These are phyloP conservation scores for Aureobasidium sp. DNA, from an alignment of 2,329 filamentous ascomycete genomes.

Conservation along the genomic window DNA sequence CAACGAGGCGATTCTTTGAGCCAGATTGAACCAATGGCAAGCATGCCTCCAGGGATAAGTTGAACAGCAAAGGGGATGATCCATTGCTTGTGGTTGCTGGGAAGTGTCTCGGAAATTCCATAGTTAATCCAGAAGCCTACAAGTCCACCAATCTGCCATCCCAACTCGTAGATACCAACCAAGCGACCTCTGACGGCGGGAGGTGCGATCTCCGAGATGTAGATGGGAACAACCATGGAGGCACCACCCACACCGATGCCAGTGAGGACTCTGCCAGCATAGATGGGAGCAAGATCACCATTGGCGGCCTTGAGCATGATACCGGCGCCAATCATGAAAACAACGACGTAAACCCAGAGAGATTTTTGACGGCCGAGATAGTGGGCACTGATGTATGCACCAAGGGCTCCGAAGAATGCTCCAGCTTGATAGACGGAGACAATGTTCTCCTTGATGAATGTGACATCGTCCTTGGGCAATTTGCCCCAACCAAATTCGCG, in stretches of 20 bases:
- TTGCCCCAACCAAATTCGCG: slow-evolving; percentile 70
- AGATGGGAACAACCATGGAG: slow-evolving; percentile 65
- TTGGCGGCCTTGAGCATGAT: slow-evolving; percentile 69
- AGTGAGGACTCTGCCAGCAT: slow-evolving; percentile 63
- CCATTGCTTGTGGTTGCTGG: slow-evolving; percentile 50
- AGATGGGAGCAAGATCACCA: slow-evolving; percentile 68
- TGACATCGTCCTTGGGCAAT: slow-evolving; percentile 51
- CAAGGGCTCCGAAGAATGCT: slow-evolving; percentile 83
- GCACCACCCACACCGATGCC: slow-evolving; percentile 64
- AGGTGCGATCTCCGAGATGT: slow-evolving; percentile 65
- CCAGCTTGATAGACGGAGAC: slow-evolving; percentile 87
- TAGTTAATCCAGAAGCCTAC: slow-evolving; percentile 60
- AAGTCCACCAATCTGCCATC: slow-evolving; percentile 59
- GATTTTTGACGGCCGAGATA: slow-evolving; percentile 73
- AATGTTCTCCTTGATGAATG: slow-evolving; percentile 76
- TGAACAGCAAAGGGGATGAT: slow-evolving; percentile 66
- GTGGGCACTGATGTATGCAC: slow-evolving; percentile 72
- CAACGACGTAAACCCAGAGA: slow-evolving; percentile 63
- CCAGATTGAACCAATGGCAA: slow-evolving; percentile 52
- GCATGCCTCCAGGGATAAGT: slow-evolving; percentile 70
- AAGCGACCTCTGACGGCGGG: slow-evolving; percentile 65
- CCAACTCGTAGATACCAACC: slow-evolving; percentile 65
- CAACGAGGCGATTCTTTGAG: slow-evolving; percentile 51
- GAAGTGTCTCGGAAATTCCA: slow-evolving; percentile 48
- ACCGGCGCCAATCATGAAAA: slow-evolving; percentile 78